Evolutionary conservation across 257 asterid genomes (phyloP).

Genomic region (Apocynum venetum): DNA sequence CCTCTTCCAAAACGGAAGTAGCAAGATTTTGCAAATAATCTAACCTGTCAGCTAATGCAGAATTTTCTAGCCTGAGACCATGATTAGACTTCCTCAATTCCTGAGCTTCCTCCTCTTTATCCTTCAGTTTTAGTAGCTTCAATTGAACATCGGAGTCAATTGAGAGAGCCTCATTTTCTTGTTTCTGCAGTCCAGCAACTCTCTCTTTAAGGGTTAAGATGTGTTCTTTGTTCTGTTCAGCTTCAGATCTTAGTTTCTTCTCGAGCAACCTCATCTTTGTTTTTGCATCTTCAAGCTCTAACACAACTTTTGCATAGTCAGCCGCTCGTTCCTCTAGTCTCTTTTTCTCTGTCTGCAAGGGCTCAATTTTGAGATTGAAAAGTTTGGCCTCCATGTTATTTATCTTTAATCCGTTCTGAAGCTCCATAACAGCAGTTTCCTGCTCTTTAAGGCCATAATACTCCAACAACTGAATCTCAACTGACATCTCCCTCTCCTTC

Average conservation of each 20-base stretch:
- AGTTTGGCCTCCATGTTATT: slow-evolving; percentile 68
- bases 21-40: slow-evolving; percentile 51
- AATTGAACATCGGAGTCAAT: slow-evolving; percentile 28
- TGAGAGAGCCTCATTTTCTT: slow-evolving; percentile 36
- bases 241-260: slow-evolving; percentile 61
- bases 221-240: slow-evolving; percentile 62
- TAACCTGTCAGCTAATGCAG: slow-evolving; percentile 49
- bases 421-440: slow-evolving; percentile 69
- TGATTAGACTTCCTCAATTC: slow-evolving; percentile 50
- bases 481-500: slow-evolving; percentile 59
- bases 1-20: slow-evolving; percentile 45
- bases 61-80: slow-evolving; percentile 50
- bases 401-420: slow-evolving; percentile 60
- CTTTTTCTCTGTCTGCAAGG: slow-evolving; percentile 61
- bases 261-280: slow-evolving; percentile 56
- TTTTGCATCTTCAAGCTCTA: slow-evolving; percentile 74
- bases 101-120: slow-evolving; percentile 50
- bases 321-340: slow-evolving; percentile 57
- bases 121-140: slow-evolving; percentile 31
- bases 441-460: slow-evolving; percentile 89
- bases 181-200: slow-evolving; percentile 65
- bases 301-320: slow-evolving; percentile 52
- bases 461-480: slow-evolving; percentile 74
- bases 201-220: slow-evolving; percentile 61
- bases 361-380: slow-evolving; percentile 58